A percentile compares a stretch with the other conserved stretches of the same genome.
These are phyloP conservation scores for Clarireedia monteithiana DNA, from an alignment of 2,329 filamentous ascomycete genomes.

Conservation along the genomic window DNA sequence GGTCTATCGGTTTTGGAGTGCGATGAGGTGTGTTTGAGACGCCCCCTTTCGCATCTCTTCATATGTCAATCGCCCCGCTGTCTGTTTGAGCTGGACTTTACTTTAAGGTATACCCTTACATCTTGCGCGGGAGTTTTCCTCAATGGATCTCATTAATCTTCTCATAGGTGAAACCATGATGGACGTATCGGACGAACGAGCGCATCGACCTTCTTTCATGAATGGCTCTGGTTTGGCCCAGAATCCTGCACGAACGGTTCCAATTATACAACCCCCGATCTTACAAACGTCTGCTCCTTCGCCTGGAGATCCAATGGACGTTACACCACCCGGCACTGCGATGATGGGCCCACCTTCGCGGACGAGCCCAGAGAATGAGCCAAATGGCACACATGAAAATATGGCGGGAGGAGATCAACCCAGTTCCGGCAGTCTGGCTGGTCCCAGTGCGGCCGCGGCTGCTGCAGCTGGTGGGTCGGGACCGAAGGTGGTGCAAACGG, in stretches of 20 bases:
- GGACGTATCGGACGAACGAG: slow-evolving; percentile 25
- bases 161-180: slow-evolving; percentile 26
- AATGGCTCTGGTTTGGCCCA: slow-evolving; percentile 20
- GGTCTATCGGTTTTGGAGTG: background rate
- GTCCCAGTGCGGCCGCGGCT: slow-evolving; percentile 33
- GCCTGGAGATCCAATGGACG: slow-evolving; percentile 54
- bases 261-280: slow-evolving; percentile 48
- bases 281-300: slow-evolving; percentile 52
- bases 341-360: slow-evolving; percentile 30
- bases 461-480: slow-evolving; percentile 68
- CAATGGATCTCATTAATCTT: background rate
- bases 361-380: slow-evolving; percentile 27
- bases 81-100: background rate
- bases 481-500: slow-evolving; percentile 95
- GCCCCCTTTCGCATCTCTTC: background rate
- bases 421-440: slow-evolving; percentile 28
- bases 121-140: background rate
- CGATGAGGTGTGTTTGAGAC: slow-evolving; percentile 3
- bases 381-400: slow-evolving; percentile 29
- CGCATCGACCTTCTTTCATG: slow-evolving; percentile 24
- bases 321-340: slow-evolving; percentile 42
- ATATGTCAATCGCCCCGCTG: background rate
- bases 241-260: slow-evolving; percentile 37
- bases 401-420: slow-evolving; percentile 28
- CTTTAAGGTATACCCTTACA: background rate